Evolutionary conservation across 2,329 filamentous ascomycete species (phyloP).

Genomic region (Emmonsiellopsis sp.): DNA sequence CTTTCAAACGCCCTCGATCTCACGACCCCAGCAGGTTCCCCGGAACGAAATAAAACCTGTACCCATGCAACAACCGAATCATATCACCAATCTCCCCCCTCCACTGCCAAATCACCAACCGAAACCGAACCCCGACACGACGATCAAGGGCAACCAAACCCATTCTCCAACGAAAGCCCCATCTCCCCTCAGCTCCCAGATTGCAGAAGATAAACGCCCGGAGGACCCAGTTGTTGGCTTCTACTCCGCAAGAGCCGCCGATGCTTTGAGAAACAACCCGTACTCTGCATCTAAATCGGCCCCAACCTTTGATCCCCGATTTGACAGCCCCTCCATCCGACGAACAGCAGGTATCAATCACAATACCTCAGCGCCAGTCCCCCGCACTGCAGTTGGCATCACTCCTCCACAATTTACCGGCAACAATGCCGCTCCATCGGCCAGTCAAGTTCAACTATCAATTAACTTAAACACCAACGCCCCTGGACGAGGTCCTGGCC

Average conservation of each 20-base stretch:
- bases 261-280: conserved; percentile 44
- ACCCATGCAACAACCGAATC: conserved; percentile 14
- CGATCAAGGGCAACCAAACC: conserved; percentile 5
- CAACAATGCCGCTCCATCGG: conserved; percentile 6
- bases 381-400: conserved; percentile 26
- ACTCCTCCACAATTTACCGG: conserved; percentile 6
- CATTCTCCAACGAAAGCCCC: conserved; percentile 10
- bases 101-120: conserved; percentile 14
- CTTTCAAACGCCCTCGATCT: conserved; percentile 3
- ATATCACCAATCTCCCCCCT: conserved; percentile 9
- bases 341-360: conserved; percentile 86
- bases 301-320: conserved; percentile 60
- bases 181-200: conserved; percentile 21
- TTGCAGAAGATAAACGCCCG: conserved; percentile 11
- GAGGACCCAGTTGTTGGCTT: conserved; percentile 47
- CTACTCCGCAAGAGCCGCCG: conserved; percentile 60
- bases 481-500: not conserved
- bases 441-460: not conserved
- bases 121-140: conserved; percentile 9
- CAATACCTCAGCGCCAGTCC: conserved; percentile 62
- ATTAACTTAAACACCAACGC: conserved; percentile 15
- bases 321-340: conserved; percentile 74
- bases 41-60: conserved; percentile 10
- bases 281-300: conserved; percentile 33
- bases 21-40: conserved; percentile 12